Evolutionary conservation across 2,329 filamentous ascomycete genomes (phyloP), one percentile per base, ranked within the genome.

Genomic region (Fusarium subtropicale): DNA sequence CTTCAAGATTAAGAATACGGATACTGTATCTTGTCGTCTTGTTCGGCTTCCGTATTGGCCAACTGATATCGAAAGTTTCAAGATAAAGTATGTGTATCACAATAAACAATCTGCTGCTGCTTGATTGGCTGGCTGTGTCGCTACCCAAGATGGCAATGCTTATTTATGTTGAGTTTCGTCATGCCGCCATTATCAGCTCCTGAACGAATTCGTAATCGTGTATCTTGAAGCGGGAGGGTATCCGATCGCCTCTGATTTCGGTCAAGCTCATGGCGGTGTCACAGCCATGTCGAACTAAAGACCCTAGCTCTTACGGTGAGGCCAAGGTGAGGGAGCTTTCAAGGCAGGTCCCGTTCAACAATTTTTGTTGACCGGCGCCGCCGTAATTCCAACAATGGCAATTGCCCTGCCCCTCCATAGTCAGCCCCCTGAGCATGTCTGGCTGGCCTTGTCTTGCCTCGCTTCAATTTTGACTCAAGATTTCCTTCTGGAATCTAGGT

Each of bases 381-480:
- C 51, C 56, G 53, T 61, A 53, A 55, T 59, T 74, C 64, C 71
- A 71, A 71, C 63, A 72, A 74, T 69, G 71, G 60, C 54, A 74
- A 61, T 60, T 16, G 39, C 45, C 51, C 51, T 30, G 28, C 42
- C 20, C 36, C 31, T 24, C 34, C 31, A 31, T 42, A 20, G 31
- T 39, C 36, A 31, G 36, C 33, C 50, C 26, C 26, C 45, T 44
- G 42, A 48, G 42, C 41, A 28, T 34, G 26, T 41, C 44, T 46
- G 51, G 31, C 20, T 46, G 51, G 31, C 20, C 36, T 55, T 47
- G 48, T 28, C 41, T 54, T 45, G 48, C 42, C 41, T 64, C 50
- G 34, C 60, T 24, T 64, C 39, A 28, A 26, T 41, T 15, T 39
- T 60, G 57, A 42, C 46, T 60, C 28, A 13, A 64, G 63, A 56